Percentiles rank a stretch among this genome's conserved stretches.
Evolutionary conservation across 345 rosid species (phyloP).

Genomic region (Triadica sebifera): DNA sequence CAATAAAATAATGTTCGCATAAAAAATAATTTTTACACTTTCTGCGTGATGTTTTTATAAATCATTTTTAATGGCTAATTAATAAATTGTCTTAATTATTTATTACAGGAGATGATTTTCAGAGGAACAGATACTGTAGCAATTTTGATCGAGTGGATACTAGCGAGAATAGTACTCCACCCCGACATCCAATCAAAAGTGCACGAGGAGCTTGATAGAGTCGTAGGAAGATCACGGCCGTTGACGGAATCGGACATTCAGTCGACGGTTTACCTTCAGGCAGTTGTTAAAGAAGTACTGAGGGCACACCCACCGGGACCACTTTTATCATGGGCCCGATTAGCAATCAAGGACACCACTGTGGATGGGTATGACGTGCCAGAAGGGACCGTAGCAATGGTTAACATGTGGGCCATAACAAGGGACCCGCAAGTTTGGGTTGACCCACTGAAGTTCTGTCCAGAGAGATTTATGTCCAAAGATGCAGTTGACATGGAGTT

Average conservation of each 20-base stretch:
- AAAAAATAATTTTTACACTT: too few relatives aligned
- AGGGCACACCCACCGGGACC: conserved; percentile 64
- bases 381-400: conserved; percentile 50
- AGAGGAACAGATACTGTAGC: conserved; percentile 62
- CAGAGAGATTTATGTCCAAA: conserved; percentile 39
- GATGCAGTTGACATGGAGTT: conserved; percentile 24
- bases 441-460: conserved; percentile 40
- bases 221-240: conserved; percentile 45
- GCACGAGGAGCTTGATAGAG: conserved; percentile 43
- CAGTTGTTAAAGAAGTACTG: conserved; percentile 48
- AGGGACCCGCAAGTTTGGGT: conserved; percentile 45
- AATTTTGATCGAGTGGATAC: conserved; percentile 53
- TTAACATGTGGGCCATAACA: conserved; percentile 65
- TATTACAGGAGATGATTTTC: conserved; percentile 52
- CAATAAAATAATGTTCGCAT: too few relatives aligned
- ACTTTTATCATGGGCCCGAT: conserved; percentile 59
- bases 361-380: conserved; percentile 46
- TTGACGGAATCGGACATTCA: conserved; percentile 36
- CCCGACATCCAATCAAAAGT: conserved; percentile 50
- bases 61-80: too few relatives aligned
- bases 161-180: conserved; percentile 53
- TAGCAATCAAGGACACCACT: conserved; percentile 38
- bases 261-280: conserved; percentile 35
- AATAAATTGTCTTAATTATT: neutral
- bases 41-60: too few relatives aligned